Evolutionary conservation across 192 early-diverging fungal genomes (phyloP), one percentile per base, ranked within the genome.

Genomic region (Coemansia asiatica): DNA sequence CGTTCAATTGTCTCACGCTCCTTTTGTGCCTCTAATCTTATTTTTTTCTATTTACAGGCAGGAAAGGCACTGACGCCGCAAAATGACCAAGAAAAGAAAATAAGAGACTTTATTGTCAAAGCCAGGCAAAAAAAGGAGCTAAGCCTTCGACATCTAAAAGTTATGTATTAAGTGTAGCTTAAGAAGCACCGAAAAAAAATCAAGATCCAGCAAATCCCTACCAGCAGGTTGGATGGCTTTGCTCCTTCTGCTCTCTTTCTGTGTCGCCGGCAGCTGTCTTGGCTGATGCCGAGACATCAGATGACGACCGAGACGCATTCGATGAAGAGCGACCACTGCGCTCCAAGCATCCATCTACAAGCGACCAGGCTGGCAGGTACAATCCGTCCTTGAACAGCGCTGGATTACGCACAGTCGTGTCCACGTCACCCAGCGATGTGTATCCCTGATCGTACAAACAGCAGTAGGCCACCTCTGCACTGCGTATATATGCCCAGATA

Each of bases 391-490:
- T 84, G 48, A 71, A 44, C 31, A 97, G 76, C 21, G 87, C 85
- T 3, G 95, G 96, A 70, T 98, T 98, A 16, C 87, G 92, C 21
- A 82, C 69, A 6, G 96, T 98, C 59, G 94, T 88, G 57, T 90
- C 84, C 22, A 86, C 86, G 31, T 90, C 87, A 21, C 96, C 96
- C 36, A 98, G 76, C 21, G 95, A 97, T 8, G 96, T 98, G 67
- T 96, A 98, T 16, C 93, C 94, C 69, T 87, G 66, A 67, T 98
- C 93, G 64, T 98, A 98, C 50, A 97, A 83, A 0, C 79, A 79
- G 78, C 95, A 98, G 75, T 96, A 96, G 50, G 86, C 89, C 31
- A 96, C 84, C 13, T 79, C 80, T 23, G 91, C 74, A 19, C 55
- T 33, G 21, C 69, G 67, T 57, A 96, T 79, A 63, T 87, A 92